Base-by-base conservation (phyloP, 495 filamentous ascomycete genomes). In the Neurospora sp. region DNA sequence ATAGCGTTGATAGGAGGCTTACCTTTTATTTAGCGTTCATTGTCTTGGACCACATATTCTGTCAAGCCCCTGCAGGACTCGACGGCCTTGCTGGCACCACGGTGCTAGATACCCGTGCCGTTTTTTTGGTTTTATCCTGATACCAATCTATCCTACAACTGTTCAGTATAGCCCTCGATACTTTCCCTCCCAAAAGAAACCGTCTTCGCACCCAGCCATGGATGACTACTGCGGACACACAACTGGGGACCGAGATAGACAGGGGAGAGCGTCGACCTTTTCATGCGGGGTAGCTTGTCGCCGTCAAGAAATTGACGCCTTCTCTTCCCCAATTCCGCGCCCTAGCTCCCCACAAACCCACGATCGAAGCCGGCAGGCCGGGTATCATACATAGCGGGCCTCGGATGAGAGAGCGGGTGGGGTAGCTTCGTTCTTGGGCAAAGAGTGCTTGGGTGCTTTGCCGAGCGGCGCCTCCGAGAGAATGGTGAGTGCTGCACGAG, bases 241-340 rank as follows among this genome's bases (percentile, higher is more conserved):
- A 73, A 73, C 31, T 71, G 37, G 69, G 42, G 23, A 41, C 44
- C 69, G 72, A 71, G 31, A 39, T 48, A 9, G 62, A 18, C 23
- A 39, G 71, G 39, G 37, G 42, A 38, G 20, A 38, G 20, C 39
- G 71, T 31, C 35, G 20, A 27, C 70, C n/a, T 14, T 48, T 41
- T 23, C 5, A 72, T 75, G 73, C 73, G 71, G 71, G 73, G 66
- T 75, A 75, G 20, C 31, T n/a, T 46, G 42, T 27, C 20, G 70
- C 41, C 39, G 41, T 37, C n/a, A 39, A 31, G 35, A 70, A 37
- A 42, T 31, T 37, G 69, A 46, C 72, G 40, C 42, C 70, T 18
- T 35, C 14, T 66, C 54, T 66, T 66, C 54, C 27, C 54, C 54
- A 66, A 66, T 66, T 18, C 27, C 27, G 27, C 27, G 2, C 27